phyloP scores from a whole-genome alignment of 1,284 basidiomycete genomes.

The Boletellus deceptivus region DNA sequence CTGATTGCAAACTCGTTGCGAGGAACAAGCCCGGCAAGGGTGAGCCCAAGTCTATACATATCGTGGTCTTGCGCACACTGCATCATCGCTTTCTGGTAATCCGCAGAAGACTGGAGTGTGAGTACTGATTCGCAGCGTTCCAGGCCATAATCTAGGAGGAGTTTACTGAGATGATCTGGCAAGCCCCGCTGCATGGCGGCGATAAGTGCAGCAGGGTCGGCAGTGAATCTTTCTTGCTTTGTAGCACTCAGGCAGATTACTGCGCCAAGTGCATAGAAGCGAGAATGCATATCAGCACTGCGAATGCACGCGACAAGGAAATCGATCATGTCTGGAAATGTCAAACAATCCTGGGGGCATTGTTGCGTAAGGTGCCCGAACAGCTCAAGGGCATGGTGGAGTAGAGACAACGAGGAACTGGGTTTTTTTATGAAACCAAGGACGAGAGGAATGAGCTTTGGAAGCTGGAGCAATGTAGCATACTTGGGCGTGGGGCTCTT shows the following conservation, averaged over 20 bases:
- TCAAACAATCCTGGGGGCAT: conserved; percentile 42
- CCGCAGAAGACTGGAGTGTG: conserved; percentile 37
- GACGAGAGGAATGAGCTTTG: conserved; percentile 42
- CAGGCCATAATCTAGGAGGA: conserved; percentile 47
- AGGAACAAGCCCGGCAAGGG: conserved; percentile 46
- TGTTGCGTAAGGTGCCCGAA: conserved; percentile 43
- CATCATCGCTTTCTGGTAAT: conserved; percentile 54
- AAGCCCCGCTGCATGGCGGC: conserved; percentile 38
- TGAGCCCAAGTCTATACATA: conserved; percentile 48
- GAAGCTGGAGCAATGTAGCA: conserved; percentile 44
- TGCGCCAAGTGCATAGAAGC: conserved; percentile 35
- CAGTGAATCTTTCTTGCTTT: conserved; percentile 40
- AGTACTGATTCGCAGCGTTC: conserved; percentile 44
- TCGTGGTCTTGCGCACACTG: conserved; percentile 43
- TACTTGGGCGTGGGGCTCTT: conserved; percentile 33
- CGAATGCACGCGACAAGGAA: conserved; percentile 58
- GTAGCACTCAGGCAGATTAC: conserved; percentile 48
- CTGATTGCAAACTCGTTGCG: conserved; percentile 55
- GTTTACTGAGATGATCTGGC: conserved; percentile 44
- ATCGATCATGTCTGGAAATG: conserved; percentile 40
- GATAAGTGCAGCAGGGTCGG: conserved; percentile 46
- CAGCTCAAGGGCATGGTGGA: conserved; percentile 50
- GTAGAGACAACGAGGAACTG: conserved; percentile 38
- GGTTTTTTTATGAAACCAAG: conserved; percentile 44
- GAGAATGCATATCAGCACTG: conserved; percentile 48